Conservation (phyloP, 805 yeast species). For the Nakazawaea holstii region DNA sequence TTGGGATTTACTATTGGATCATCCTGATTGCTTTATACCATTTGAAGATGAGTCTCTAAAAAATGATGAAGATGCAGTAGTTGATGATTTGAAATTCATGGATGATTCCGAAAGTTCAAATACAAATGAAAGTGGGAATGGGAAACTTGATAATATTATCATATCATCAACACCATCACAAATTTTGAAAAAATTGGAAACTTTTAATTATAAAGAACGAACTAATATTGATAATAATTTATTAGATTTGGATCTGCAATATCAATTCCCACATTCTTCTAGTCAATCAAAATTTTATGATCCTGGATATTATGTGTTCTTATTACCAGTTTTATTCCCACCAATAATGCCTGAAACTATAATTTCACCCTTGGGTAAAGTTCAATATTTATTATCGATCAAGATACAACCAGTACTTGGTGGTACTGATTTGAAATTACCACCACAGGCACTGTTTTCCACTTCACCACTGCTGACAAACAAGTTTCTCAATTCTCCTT, state of each 20-base stretch:
- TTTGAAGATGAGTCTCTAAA: conserved; percentile 15
- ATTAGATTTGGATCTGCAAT: not conserved
- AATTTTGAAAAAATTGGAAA: conserved; percentile 1
- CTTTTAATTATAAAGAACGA: conserved; percentile 3
- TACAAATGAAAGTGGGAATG: conserved; percentile 30
- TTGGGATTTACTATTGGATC: conserved; percentile 37
- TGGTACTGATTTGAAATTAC: conserved; percentile 23
- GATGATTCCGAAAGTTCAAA: conserved; percentile 7
- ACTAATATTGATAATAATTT: not conserved
- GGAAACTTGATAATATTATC: conserved; percentile 16
- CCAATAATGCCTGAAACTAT: conserved; percentile 59
- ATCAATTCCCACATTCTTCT: not conserved
- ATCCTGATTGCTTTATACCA: conserved; percentile 30
- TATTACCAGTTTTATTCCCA: conserved; percentile 59
- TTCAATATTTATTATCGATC: conserved; percentile 36
- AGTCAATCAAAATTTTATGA: conserved; percentile 24
- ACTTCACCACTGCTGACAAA: conserved; percentile 22
- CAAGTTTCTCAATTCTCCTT: not conserved
- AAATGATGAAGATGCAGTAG: conserved; percentile 2
- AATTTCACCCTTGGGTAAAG: conserved; percentile 42
- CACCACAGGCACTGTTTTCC: conserved; percentile 27
- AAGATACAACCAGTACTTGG: conserved; percentile 31
- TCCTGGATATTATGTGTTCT: conserved; percentile 68
- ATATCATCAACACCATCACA: conserved; percentile 4
- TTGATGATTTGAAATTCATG: conserved; percentile 7